A percentile compares a stretch with the other conserved stretches of the same genome.
These are phyloP conservation scores for Coemansia sp. DNA, from an alignment of 192 early-diverging fungal species.

Conservation along the genomic window DNA sequence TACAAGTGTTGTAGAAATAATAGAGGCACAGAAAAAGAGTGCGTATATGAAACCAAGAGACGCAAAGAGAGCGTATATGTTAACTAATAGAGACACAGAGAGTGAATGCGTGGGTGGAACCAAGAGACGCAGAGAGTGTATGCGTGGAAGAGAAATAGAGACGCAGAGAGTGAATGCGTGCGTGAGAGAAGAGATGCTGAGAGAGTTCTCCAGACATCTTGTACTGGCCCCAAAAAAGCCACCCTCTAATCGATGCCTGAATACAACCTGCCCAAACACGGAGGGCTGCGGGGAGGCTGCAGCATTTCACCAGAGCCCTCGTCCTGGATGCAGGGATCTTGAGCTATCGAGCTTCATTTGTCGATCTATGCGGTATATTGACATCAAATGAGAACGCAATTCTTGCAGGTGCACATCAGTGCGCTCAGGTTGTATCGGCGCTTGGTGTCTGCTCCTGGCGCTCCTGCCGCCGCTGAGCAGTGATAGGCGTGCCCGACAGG, in stretches of 20 bases:
- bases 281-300: too few relatives aligned
- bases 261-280: not conserved
- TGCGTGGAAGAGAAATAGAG: not conserved
- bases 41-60: too few relatives aligned
- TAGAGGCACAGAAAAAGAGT: too few relatives aligned
- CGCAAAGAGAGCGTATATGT: too few relatives aligned
- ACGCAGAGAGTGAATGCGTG: not conserved
- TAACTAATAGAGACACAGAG: not conserved
- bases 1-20: too few relatives aligned
- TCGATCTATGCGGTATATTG: not conserved
- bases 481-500: slow-evolving; percentile 10
- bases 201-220: too few relatives aligned
- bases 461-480: too few relatives aligned
- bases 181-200: not conserved
- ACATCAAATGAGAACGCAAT: not conserved
- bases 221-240: not conserved
- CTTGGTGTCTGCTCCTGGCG: not conserved
- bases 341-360: not conserved
- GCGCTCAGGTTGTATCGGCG: not conserved
- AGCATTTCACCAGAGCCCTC: not conserved
- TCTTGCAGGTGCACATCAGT: not conserved
- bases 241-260: not conserved
- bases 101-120: too few relatives aligned
- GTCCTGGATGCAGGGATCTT: not conserved
- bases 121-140: too few relatives aligned